Percentiles rank a stretch among this genome's conserved stretches.
These are phyloP conservation scores for Sugiyamaella smithiae DNA, from an alignment of 805 yeast genomes.

Conservation along the genomic window DNA sequence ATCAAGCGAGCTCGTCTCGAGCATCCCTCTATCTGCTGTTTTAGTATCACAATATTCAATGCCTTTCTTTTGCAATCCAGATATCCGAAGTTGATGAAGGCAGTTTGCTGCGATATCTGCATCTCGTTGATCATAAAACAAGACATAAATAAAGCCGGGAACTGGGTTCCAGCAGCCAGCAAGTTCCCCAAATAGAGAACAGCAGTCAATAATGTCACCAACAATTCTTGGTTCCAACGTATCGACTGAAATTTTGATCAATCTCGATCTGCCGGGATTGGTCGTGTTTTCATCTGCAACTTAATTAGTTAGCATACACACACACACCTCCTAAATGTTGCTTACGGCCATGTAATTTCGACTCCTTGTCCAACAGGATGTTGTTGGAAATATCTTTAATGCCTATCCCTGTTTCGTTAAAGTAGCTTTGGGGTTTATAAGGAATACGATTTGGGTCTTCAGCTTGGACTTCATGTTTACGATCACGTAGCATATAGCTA, in stretches of 20 bases:
- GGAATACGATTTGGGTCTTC: no score
- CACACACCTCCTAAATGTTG: no score
- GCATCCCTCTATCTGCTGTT: not conserved
- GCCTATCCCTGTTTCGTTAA: no score
- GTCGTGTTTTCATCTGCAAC: not conserved
- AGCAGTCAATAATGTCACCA: not conserved
- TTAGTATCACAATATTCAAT: not conserved
- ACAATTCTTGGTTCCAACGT: not conserved
- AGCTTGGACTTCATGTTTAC: no score
- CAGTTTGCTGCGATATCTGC: not conserved
- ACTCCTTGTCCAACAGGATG: no score
- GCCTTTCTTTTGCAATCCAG: not conserved
- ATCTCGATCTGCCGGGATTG: not conserved
- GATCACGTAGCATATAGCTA: no score
- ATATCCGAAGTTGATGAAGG: not conserved
- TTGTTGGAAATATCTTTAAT: no score
- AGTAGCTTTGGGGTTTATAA: no score
- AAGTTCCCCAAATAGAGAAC: not conserved
- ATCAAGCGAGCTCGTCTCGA: not conserved
- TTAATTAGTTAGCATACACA: not conserved
- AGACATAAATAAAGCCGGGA: not conserved
- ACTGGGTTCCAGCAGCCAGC: not conserved
- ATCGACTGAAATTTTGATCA: not conserved
- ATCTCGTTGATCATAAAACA: not conserved
- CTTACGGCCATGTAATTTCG: no score